Evolutionary conservation across 495 filamentous ascomycete genomes (phyloP), one percentile per base, ranked within the genome.

Genomic region (Penicillium lagena): DNA sequence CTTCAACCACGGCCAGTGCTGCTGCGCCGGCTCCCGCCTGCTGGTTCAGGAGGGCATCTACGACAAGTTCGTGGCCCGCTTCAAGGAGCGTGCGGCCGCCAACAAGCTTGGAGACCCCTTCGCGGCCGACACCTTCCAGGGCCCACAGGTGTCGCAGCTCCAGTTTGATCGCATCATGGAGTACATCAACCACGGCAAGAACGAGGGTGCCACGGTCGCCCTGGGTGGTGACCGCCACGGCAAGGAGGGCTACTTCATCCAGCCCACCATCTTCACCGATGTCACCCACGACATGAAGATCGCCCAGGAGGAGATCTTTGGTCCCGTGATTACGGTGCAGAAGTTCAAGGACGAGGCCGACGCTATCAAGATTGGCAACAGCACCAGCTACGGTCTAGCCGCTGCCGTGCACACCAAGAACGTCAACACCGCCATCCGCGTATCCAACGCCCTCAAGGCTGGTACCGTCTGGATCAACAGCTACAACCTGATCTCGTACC

Each of bases 1-100:
- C 85, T 97, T 77, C 78, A 97, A 97, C 80, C 93, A 97, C 75
- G 91, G 91, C 62, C 93, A 97, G 72, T 90, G 85, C 82, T 97
- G 91, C 85, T 96, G 90, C 62, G 91, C 91, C 52, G 91, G 91
- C 55, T 95, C 90, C 45, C 87, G 91, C 60, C 77, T 97, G 64
- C 95, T 95, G 69, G 91, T 97, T 45, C 91, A 97, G 67, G 90
- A 95, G 63, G 82, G 78, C 43, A 89, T 97, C 70, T 93, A 97
- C 72, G 91, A 96, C 73, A 85, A 94, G 76, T 96, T 97, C 66
- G 60, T 97, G 46, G 73, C 76, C 46, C 76, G 79, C 43, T 96
- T 97, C 81, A 95, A 91, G 81, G 79, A 79, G 68, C 85, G 91
- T 51, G 89, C 90, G 13, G 50, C 69, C 46, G 65, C 79, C 60